Percentiles rank a stretch among this genome's conserved stretches.
phyloP scores from a whole-genome alignment of 2,329 filamentous ascomycete species.

The Ciborinia camelliae region DNA sequence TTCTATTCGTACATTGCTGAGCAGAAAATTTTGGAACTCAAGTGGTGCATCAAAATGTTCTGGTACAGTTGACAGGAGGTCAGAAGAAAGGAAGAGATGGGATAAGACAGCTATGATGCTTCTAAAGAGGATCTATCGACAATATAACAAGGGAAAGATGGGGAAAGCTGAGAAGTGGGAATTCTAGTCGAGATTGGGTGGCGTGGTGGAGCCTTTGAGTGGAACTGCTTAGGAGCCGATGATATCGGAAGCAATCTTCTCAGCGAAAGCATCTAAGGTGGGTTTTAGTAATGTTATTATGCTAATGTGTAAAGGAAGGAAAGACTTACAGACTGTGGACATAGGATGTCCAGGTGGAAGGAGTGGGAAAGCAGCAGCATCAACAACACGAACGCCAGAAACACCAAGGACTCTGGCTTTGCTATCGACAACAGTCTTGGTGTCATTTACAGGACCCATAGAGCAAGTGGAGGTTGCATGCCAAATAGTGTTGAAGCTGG shows the following conservation, averaged over 20 bases:
- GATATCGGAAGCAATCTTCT: conserved; percentile 41
- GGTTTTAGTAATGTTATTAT: neutral
- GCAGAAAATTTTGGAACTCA: neutral
- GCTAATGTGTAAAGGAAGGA: neutral
- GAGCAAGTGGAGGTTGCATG: conserved; percentile 54
- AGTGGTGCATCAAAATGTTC: conserved; percentile 10
- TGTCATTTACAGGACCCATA: conserved; percentile 50
- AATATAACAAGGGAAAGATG: neutral
- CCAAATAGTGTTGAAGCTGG: conserved; percentile 40
- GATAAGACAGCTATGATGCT: neutral
- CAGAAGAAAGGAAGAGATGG: neutral
- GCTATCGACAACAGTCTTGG: conserved; percentile 34
- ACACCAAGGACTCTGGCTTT: conserved; percentile 30
- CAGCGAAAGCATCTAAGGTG: conserved; percentile 41
- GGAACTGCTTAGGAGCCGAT: neutral
- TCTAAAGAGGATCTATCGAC: neutral
- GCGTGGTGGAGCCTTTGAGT: neutral
- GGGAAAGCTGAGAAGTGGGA: neutral
- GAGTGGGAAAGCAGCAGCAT: conserved; percentile 28
- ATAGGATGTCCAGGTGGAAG: conserved; percentile 44
- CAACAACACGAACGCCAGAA: conserved; percentile 29
- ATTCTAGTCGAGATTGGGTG: neutral
- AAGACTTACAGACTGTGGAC: conserved; percentile 40
- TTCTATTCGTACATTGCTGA: neutral
- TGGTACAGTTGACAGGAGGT: neutral